These are phyloP conservation scores for Leccinellum albellum DNA, from an alignment of 768 basidiomycete genomes.

Conservation along the genomic window DNA sequence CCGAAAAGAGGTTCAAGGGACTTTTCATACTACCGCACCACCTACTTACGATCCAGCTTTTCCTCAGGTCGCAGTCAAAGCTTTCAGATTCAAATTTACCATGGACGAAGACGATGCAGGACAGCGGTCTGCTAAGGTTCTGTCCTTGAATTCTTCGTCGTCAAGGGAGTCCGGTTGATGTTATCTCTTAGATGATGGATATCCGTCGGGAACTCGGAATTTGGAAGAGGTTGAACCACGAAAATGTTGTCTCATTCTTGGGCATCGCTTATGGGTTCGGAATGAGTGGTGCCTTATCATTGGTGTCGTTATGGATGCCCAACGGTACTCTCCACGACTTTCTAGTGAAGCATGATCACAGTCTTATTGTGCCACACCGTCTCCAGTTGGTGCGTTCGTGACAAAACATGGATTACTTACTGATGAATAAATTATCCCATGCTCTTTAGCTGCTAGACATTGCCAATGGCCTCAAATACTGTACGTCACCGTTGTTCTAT, in stretches of 20 bases:
- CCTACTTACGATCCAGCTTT: neutral
- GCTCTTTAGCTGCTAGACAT: neutral
- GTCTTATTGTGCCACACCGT: neutral
- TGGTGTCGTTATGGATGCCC: neutral
- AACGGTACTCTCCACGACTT: neutral
- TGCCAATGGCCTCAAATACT: neutral
- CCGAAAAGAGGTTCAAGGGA: neutral
- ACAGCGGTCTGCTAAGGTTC: neutral
- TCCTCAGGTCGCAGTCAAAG: neutral
- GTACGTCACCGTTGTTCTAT: neutral
- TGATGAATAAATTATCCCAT: neutral
- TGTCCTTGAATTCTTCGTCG: neutral
- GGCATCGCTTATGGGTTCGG: neutral
- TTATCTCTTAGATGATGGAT: neutral
- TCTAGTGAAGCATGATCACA: neutral
- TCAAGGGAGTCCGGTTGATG: neutral
- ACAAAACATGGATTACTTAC: neutral
- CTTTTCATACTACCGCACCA: neutral
- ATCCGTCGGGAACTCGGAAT: neutral
- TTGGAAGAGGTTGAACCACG: neutral
- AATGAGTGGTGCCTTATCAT: neutral
- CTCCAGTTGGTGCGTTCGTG: neutral
- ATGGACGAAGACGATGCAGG: neutral
- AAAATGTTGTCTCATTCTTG: neutral
- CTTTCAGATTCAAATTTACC: neutral